Percentiles rank a stretch among this genome's conserved stretches.
These are phyloP conservation scores for Chalciporus pseudorubinellus DNA, from an alignment of 768 basidiomycete species.

Conservation along the genomic window DNA sequence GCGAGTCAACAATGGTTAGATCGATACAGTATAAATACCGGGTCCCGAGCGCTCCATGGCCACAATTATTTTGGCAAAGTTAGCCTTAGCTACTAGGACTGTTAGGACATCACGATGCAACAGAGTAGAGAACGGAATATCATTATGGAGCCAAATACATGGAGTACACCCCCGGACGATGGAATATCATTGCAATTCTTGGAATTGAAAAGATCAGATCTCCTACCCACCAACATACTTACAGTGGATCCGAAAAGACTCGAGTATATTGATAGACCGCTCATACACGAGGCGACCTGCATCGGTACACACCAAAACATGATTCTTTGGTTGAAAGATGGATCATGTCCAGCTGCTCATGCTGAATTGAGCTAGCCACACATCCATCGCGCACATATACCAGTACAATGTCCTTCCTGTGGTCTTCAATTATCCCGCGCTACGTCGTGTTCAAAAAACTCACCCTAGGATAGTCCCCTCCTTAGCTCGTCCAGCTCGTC, in stretches of 20 bases:
- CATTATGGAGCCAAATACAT: not conserved
- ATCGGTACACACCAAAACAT: not conserved
- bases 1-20: constrained; percentile 3
- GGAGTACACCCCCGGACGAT: not conserved
- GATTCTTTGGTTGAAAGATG: not conserved
- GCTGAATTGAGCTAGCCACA: not conserved
- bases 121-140: too few species aligned
- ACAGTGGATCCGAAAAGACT: not conserved
- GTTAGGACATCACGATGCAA: too few species aligned
- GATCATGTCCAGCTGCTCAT: not conserved
- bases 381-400: not conserved
- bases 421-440: not conserved
- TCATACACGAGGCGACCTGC: not conserved
- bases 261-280: not conserved
- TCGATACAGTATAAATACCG: constrained; percentile 19
- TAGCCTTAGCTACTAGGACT: too few species aligned
- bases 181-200: too few species aligned
- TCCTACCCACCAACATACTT: not conserved
- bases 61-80: not conserved
- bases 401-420: constrained; percentile 1
- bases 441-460: not conserved
- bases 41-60: constrained; percentile 1
- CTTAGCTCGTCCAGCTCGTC: constrained; percentile 52
- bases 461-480: constrained; percentile 21
- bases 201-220: not conserved